Conservation (phyloP, 1,139 yeast genomes). For the Kodamaea arcana region DNA sequence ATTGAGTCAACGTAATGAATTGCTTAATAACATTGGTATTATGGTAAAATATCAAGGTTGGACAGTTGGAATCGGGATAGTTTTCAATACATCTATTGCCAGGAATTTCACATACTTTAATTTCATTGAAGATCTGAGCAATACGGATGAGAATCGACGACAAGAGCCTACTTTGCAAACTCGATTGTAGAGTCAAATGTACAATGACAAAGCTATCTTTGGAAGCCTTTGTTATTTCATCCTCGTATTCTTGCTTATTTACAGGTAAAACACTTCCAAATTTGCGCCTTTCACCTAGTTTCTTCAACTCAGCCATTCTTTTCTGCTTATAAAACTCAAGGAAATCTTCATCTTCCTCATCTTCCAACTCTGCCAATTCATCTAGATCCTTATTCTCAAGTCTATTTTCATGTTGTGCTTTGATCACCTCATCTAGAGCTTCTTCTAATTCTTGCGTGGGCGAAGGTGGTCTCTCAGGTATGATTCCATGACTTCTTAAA, state of each 20-base stretch:
- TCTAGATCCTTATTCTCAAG: constrained; percentile 71
- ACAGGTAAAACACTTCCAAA: constrained; percentile 77
- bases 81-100: constrained; percentile 87
- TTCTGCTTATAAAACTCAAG: constrained; percentile 69
- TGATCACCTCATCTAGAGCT: constrained; percentile 79
- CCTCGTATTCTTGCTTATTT: constrained; percentile 81
- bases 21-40: constrained; percentile 76
- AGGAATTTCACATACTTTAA: constrained; percentile 87
- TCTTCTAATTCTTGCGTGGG: constrained; percentile 85
- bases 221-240: constrained; percentile 82
- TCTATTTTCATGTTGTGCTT: constrained; percentile 68
- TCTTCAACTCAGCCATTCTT: constrained; percentile 68
- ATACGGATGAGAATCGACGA: constrained; percentile 48
- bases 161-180: constrained; percentile 70
- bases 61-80: constrained; percentile 86
- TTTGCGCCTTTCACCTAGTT: constrained; percentile 55
- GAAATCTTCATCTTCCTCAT: constrained; percentile 76
- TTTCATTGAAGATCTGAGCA: constrained; percentile 65
- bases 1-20: constrained; percentile 67
- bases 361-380: constrained; percentile 77
- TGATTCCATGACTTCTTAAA: constrained; percentile 80
- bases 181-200: constrained; percentile 69
- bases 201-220: constrained; percentile 58
- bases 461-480: constrained; percentile 88
- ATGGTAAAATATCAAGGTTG: constrained; percentile 79